A percentile compares a stretch with the other conserved stretches of the same genome.
These are phyloP conservation scores for Bisporella sp. DNA, from an alignment of 2,329 filamentous ascomycete genomes.

Conservation along the genomic window DNA sequence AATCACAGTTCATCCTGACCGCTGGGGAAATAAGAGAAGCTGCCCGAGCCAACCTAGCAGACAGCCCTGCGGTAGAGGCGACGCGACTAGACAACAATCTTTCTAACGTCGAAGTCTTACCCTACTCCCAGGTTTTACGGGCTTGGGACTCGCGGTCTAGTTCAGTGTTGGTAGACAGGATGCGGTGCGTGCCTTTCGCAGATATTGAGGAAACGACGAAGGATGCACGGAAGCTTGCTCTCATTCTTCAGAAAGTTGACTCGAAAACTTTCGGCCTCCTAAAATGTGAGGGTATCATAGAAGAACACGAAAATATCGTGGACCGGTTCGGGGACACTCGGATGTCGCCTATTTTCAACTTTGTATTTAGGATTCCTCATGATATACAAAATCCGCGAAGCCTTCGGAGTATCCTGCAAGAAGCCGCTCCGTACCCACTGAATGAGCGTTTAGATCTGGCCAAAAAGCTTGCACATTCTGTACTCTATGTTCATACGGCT, in stretches of 20 bases:
- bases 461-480: slow-evolving; percentile 21
- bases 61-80: slow-evolving; percentile 1
- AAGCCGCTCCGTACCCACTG: slow-evolving; percentile 6
- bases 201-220: slow-evolving; percentile 7
- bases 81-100: slow-evolving; percentile 1
- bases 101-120: background rate
- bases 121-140: background rate
- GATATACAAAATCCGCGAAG: slow-evolving; percentile 4
- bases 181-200: slow-evolving; percentile 8
- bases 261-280: slow-evolving; percentile 14
- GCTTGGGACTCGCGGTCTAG: no score
- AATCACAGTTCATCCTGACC: slow-evolving; percentile 6
- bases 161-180: slow-evolving; percentile 9
- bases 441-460: slow-evolving; percentile 18
- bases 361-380: slow-evolving; percentile 11
- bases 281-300: slow-evolving; percentile 15
- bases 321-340: background rate
- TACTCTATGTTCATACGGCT: slow-evolving; percentile 23
- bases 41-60: background rate
- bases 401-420: slow-evolving; percentile 6
- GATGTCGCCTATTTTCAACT: slow-evolving; percentile 6
- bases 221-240: slow-evolving; percentile 16
- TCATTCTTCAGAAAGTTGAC: slow-evolving; percentile 12
- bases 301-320: background rate
- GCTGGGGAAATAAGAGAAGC: slow-evolving; percentile 9